Conservation (phyloP, 106 monocot genomes). For the Apostasia shenzhenica region DNA sequence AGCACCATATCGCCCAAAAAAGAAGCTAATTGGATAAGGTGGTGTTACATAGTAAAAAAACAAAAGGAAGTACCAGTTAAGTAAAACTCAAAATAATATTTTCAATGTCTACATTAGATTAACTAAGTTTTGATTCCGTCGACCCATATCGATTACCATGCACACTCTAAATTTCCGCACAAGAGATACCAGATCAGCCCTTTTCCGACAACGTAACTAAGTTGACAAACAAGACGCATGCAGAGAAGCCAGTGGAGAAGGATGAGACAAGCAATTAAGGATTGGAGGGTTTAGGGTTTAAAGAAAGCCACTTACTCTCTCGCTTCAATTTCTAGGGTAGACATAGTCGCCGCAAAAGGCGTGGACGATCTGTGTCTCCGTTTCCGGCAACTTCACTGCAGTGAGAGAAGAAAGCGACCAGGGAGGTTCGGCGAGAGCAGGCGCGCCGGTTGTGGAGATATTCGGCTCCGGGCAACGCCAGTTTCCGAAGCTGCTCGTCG, state of each 20-base stretch:
- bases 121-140: too few relatives aligned
- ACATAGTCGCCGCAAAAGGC: constrained; percentile 16
- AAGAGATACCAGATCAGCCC: not conserved
- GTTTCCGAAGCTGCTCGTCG: too few relatives aligned
- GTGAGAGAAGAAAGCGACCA: not conserved
- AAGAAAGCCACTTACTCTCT: constrained; percentile 31
- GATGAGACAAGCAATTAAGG: too few relatives aligned
- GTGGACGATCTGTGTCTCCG: not conserved
- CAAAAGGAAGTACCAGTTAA: too few relatives aligned
- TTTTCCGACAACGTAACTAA: not conserved
- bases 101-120: too few relatives aligned
- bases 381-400: not conserved
- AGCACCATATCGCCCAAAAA: too few relatives aligned
- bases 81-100: too few relatives aligned
- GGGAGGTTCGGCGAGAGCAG: too few relatives aligned
- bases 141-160: not conserved
- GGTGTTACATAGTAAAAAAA: too few relatives aligned
- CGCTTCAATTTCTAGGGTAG: constrained; percentile 50
- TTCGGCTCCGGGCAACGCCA: too few relatives aligned
- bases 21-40: too few relatives aligned
- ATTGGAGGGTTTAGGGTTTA: not conserved
- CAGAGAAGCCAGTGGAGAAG: not conserved
- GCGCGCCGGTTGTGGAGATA: too few relatives aligned
- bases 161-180: not conserved
- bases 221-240: not conserved